Conservation (phyloP, 2,329 filamentous ascomycete species). For the Talaromyces funiculosus region DNA sequence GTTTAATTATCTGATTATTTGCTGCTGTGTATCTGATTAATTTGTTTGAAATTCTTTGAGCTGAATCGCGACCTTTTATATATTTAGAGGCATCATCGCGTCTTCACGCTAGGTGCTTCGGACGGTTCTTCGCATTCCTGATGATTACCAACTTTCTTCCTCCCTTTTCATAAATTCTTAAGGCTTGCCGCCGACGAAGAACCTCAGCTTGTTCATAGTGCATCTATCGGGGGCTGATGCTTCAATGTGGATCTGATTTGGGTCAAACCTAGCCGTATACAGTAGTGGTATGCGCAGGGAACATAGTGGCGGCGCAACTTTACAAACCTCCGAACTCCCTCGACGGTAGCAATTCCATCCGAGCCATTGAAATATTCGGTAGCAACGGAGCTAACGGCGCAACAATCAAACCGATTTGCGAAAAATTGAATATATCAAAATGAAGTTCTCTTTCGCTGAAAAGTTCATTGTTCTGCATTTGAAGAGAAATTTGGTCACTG, state of each 20-base stretch:
- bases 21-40: background rate
- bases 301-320: too few relatives aligned
- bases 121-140: too few relatives aligned
- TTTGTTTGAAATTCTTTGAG: background rate
- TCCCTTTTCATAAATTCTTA: too few relatives aligned
- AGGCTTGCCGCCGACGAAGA: too few relatives aligned
- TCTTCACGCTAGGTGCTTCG: slow-evolving; percentile 7
- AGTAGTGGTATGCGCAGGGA: too few relatives aligned
- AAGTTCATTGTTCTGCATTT: background rate
- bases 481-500: background rate
- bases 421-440: background rate
- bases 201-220: too few relatives aligned
- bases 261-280: too few relatives aligned
- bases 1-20: too few relatives aligned
- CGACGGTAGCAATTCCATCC: background rate
- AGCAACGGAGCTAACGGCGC: background rate
- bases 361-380: background rate
- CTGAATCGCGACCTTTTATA: background rate
- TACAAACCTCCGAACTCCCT: background rate
- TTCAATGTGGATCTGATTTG: too few relatives aligned
- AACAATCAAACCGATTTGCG: background rate
- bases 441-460: background rate
- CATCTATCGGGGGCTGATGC: too few relatives aligned
- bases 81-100: background rate
- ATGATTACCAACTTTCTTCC: too few relatives aligned